phyloP scores from a whole-genome alignment of 495 filamentous ascomycete genomes.

The Xylaria longipes region DNA sequence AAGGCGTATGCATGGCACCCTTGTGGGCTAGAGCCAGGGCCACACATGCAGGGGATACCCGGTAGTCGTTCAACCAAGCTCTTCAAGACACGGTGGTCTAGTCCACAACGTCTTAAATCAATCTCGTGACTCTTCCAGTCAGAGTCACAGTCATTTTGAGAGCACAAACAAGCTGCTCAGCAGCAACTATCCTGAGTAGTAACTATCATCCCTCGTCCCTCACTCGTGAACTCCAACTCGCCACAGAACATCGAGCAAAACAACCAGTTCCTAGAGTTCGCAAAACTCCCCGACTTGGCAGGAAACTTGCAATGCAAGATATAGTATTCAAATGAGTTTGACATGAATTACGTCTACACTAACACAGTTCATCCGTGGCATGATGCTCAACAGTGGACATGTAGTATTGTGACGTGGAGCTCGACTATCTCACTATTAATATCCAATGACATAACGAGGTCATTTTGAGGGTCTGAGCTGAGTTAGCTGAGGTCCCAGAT shows the following conservation, averaged over 20 bases:
- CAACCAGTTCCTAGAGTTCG: background rate
- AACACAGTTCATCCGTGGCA: background rate
- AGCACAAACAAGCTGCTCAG: background rate
- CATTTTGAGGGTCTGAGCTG: background rate
- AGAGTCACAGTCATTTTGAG: background rate
- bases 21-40: background rate
- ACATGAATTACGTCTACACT: background rate
- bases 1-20: slow-evolving; percentile 4
- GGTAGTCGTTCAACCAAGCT: slow-evolving; percentile 22
- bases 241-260: background rate
- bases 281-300: background rate
- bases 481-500: slow-evolving; percentile 9
- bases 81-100: background rate
- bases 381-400: background rate
- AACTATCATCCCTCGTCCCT: background rate
- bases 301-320: background rate
- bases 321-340: background rate
- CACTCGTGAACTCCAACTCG: background rate
- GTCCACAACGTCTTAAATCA: slow-evolving; percentile 11
- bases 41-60: slow-evolving; percentile 16
- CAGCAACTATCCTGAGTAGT: background rate
- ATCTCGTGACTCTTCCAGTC: background rate
- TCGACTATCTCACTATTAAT: slow-evolving; percentile 19
- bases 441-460: slow-evolving; percentile 9
- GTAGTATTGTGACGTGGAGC: background rate